Base-by-base conservation (phyloP, 768 basidiomycete species). In the Saitozyma podzolica region DNA sequence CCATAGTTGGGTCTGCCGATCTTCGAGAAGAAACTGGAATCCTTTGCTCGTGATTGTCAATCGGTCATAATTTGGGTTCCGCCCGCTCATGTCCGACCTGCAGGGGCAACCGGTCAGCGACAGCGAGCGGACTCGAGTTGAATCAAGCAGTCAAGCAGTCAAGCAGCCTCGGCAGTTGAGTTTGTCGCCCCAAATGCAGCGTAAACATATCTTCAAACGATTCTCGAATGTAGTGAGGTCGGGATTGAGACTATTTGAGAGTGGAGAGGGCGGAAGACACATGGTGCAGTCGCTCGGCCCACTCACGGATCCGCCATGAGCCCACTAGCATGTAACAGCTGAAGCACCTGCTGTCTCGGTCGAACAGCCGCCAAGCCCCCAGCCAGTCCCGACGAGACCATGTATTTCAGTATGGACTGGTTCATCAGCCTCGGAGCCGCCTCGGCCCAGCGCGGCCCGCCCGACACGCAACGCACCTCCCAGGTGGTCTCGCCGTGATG, bases 1-100 rank as follows among this genome's bases (percentile, higher is more conserved):
- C 96, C 96, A 99, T 16, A 98, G 81, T 76, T 99, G 96, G 39
- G 88, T 90, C 71, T 96, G 91, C 19, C 95, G 90, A 39, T 93
- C 88, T 76, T 96, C 90, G 20, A 99, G 85, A 52, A 99, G 85
- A 76, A 99, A 98, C 75, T 97, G 95, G 77, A 99, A 98, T 9
- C 96, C 96, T 11, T 86, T 84, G 14, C 92, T 95, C 13, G 94
- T 97, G 77, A 99, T 99, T 9, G 75, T 79, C 9, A 78, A 58
- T 8, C 70, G 54, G 20, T 78, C 69, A 0, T 74, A 55, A 58
- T 65, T 64, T 1, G 62, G 68, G 29, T 61, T 47, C 51, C 62
- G 66, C 6, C 62, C 55, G 8, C 50, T 9, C 8, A 47, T 1
- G 20, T 45, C 43, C 40, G 41, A 14, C 6, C 17, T 13, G 40